Percentiles rank a stretch among this genome's conserved stretches.
Conservation (phyloP, 805 yeast genomes). For the Naumovozyma baii region DNA sequence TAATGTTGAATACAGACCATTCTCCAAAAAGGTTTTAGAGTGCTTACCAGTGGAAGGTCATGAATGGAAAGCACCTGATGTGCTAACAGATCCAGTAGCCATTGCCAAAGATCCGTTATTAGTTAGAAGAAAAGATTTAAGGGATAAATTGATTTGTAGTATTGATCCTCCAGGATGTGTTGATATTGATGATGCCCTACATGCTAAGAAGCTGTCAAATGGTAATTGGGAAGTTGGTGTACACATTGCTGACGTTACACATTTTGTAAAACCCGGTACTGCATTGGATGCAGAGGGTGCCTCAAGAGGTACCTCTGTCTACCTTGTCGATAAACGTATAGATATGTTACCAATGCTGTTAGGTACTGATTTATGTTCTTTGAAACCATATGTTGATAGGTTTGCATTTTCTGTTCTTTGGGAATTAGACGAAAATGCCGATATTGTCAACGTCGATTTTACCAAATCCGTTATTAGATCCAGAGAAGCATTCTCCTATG, state of each 20-base stretch:
- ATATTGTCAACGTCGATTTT: conserved; percentile 67
- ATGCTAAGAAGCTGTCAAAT: conserved; percentile 73
- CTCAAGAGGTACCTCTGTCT: conserved; percentile 92
- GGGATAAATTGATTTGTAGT: conserved; percentile 85
- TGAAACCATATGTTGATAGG: conserved; percentile 90
- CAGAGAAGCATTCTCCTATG: conserved; percentile 90
- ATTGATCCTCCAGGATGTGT: conserved; percentile 98
- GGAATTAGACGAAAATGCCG: conserved; percentile 84
- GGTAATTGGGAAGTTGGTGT: conserved; percentile 97
- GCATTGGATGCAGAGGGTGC: conserved; percentile 95
- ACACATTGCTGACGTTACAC: conserved; percentile 97
- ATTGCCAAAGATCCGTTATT: conserved; percentile 39
- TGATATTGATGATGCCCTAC: conserved; percentile 97
- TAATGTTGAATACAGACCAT: conserved; percentile 94
- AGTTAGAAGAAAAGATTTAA: conserved; percentile 64
- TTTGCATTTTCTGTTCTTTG: conserved; percentile 92
- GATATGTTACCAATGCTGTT: conserved; percentile 95
- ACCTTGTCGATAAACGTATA: conserved; percentile 93
- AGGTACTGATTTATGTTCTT: conserved; percentile 92
- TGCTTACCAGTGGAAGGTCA: conserved; percentile 93
- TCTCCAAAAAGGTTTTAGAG: conserved; percentile 80
- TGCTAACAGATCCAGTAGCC: conserved; percentile 44
- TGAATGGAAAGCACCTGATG: conserved; percentile 80
- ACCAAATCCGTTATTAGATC: conserved; percentile 86
- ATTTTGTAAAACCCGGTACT: conserved; percentile 88